These are phyloP conservation scores for Cyberlindnera bimundalis DNA, from an alignment of 805 yeast genomes.

Conservation along the genomic window DNA sequence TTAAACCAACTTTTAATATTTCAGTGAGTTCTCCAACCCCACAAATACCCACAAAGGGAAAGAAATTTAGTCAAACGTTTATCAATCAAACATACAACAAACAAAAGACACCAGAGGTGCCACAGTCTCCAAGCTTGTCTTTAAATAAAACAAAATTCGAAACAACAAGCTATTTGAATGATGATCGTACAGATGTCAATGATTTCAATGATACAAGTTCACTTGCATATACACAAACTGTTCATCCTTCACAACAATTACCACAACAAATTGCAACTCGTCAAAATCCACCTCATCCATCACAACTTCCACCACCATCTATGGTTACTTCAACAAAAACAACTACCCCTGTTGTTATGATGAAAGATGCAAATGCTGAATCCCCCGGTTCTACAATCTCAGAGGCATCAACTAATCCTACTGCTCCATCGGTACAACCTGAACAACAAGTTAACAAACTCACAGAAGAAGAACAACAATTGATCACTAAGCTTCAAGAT, in stretches of 20 bases:
- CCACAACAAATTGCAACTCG: constrained; percentile 3
- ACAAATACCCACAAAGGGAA: constrained; percentile 8
- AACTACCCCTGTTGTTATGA: constrained; percentile 8
- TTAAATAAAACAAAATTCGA: constrained; percentile 15
- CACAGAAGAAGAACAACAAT: constrained; percentile 58
- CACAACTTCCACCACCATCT: constrained; percentile 10
- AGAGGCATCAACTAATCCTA: constrained; percentile 13
- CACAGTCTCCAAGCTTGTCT: constrained; percentile 18
- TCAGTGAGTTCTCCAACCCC: constrained; percentile 6
- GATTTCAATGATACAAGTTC: constrained; percentile 21
- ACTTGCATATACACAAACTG: constrained; percentile 17
- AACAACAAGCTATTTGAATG: constrained; percentile 19
- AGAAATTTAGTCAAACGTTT: constrained; percentile 19
- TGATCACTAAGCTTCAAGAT: constrained; percentile 70
- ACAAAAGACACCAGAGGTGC: constrained; percentile 15
- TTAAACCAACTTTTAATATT: constrained; percentile 12
- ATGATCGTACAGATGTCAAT: constrained; percentile 22
- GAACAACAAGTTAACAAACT: constrained; percentile 18
- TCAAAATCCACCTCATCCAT: constrained; percentile 5
- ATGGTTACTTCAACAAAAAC: no score
- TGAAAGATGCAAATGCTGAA: constrained; percentile 19
- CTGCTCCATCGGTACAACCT: constrained; percentile 5
- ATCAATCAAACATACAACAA: constrained; percentile 15
- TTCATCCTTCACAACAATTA: constrained; percentile 6
- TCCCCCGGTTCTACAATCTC: constrained; percentile 22